A percentile compares a stretch with the other conserved stretches of the same genome.
Evolutionary conservation across 139 green algal genomes (phyloP).

Genomic region (Chlorella sp.): DNA sequence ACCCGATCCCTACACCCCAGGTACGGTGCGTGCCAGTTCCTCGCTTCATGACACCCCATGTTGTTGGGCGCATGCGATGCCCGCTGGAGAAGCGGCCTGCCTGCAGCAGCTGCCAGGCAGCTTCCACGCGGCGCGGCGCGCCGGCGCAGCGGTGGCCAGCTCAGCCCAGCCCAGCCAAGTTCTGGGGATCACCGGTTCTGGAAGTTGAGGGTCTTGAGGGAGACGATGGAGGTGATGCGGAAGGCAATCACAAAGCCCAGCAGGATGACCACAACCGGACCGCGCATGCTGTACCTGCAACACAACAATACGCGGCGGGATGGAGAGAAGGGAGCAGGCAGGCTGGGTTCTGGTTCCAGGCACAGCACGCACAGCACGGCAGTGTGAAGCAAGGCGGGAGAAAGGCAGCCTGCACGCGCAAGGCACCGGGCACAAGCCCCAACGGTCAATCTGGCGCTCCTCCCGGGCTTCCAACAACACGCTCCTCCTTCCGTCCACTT

Average conservation of each 20-base stretch:
- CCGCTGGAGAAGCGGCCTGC: no score
- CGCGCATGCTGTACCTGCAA: conserved; percentile 3
- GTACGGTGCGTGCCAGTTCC: no score
- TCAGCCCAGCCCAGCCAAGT: no score
- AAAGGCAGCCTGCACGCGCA: neutral
- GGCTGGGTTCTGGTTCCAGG: neutral
- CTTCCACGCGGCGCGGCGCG: no score
- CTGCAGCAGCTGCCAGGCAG: no score
- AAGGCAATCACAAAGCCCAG: conserved; percentile 35
- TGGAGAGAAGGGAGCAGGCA: neutral
- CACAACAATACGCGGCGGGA: neutral
- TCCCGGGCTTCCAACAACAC: no score
- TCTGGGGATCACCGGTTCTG: conserved; percentile 24
- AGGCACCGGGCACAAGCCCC: neutral
- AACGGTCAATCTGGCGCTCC: no score
- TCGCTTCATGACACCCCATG: no score
- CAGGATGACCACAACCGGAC: conserved; percentile 23
- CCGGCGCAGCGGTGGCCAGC: no score
- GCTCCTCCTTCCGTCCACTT: no score
- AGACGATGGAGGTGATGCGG: neutral
- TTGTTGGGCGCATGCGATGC: no score
- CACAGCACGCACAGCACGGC: neutral
- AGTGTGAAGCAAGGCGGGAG: neutral
- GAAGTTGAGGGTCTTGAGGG: conserved; percentile 45
- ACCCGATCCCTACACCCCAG: no score